Base-by-base conservation (phyloP, 805 yeast species). In the Saccharomyces kudriavzevii region DNA sequence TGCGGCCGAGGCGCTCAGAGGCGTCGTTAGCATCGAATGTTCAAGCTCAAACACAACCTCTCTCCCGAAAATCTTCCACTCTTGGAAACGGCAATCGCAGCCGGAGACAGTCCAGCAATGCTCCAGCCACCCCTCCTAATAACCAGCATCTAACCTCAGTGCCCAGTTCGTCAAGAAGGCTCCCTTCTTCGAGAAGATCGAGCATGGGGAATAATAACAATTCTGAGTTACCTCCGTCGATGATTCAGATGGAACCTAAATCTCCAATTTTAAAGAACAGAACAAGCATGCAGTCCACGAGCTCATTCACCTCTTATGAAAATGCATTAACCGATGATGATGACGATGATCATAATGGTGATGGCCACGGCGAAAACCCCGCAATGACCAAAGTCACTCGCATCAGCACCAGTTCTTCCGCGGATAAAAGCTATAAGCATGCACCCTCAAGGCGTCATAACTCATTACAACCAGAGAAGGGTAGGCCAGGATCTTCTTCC, bases 191-290 rank as follows among this genome's bases (percentile, higher is more conserved):
- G 2, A 61, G 67, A 69, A 27, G 71, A 68, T 50, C 66, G 67
- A 6, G 58, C 70, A 11, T 65, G 71, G 5, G 67, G 67, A 58
- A 65, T 60, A 40, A 67, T 72, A 5, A 74, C 73, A 35, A 3
- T 35, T 35, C 43, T 8, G 43, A 35, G 13, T 35, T 35, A 45
- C 87, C 87, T 11, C 81, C 84, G 26, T 80, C 85, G 48, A 82
- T 84, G 89, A 73, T 77, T 40, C 82, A 79, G 55, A 72, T 81
- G 52, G 85, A 79, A 59, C 90, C 90, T 24, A 83, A 79, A 60
- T 82, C 81, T 54, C 89, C 90, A 1, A 85, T 86, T 54, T 73
- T 85, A 58, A 74, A 83, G 56, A 79, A 74, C 47, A 52, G 54
- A 48, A 54, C 47, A n/a, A 52, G 50, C 45, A 53, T 47, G 5